Conservation (phyloP, 768 basidiomycete genomes). For the Boletales sp. region DNA sequence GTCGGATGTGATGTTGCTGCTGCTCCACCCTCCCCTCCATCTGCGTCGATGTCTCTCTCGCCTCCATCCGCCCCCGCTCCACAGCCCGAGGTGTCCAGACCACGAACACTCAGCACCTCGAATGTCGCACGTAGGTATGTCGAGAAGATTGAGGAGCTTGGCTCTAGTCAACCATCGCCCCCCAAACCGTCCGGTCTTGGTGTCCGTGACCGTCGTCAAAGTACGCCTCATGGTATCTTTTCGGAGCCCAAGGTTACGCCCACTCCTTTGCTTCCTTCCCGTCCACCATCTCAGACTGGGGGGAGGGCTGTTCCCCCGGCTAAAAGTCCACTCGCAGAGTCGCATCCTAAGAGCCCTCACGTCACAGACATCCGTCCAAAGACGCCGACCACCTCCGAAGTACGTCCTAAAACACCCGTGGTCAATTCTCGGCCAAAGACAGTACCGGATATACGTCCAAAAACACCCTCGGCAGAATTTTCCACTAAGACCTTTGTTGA, state of each 20-base stretch:
- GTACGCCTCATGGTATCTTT: constrained; percentile 36
- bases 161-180: constrained; percentile 30
- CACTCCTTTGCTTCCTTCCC: constrained; percentile 14
- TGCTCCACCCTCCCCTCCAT: constrained; percentile 3
- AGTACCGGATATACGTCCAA: constrained; percentile 13
- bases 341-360: constrained; percentile 19
- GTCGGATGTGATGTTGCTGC: constrained; percentile 20
- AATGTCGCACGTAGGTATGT: constrained; percentile 31
- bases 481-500: constrained; percentile 10
- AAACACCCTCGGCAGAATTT: constrained; percentile 15
- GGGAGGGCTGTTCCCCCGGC: constrained; percentile 9
- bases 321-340: constrained; percentile 12
- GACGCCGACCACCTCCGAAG: constrained; percentile 14
- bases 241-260: constrained; percentile 15
- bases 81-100: constrained; percentile 19
- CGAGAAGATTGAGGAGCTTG: constrained; percentile 38
- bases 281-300: constrained; percentile 19
- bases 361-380: constrained; percentile 18
- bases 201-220: constrained; percentile 49
- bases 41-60: constrained; percentile 3
- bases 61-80: background rate
- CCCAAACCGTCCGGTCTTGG: constrained; percentile 22
- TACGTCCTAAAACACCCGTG: constrained; percentile 21
- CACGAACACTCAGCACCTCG: constrained; percentile 35
- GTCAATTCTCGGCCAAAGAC: constrained; percentile 13